Evolutionary conservation across 805 yeast genomes (phyloP), one percentile per base, ranked within the genome.

Genomic region (Millerago galiae): DNA sequence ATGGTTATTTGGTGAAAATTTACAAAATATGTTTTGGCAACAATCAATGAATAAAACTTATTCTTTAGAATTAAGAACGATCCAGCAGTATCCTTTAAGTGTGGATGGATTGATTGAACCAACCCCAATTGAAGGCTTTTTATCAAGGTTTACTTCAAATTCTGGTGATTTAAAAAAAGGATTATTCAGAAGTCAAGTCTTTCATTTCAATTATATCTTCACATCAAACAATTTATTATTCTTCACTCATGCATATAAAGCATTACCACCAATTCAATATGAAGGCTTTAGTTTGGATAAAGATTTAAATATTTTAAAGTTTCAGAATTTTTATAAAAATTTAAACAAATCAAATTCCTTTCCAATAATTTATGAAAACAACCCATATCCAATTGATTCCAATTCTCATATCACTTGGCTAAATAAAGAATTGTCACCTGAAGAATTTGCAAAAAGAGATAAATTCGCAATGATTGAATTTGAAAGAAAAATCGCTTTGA

Each of bases 101-200:
- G 54, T 67, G 2, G 39, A 41, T 7, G 29, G 40, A 9, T 8
- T 68, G 15, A 38, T 49, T 1, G 95, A 83, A 55, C 96, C 96
- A 0, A 40, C 63, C 0, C 81, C 95, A 0, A 60, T 88, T 9
- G 98, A 91, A 62, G 98, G 98, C 0, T 89, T 84, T 56, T 59
- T 90, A 16, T 64, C 75, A 3, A 70, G 81, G 38, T 56, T 82
- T 26, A 71, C 81, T 0, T 70, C 76, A 35, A 67, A 73, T 44
- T 55, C 60, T 6, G 87, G 87, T 0, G 52, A 48, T 53, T 60
- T 50, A 46, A 61, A 55, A 45, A 61, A 40, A 12, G 49, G 56
- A 21, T 38, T 54, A 12, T 44, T 68, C 9, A 54, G 69, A 5
- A 65, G 69, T 27, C 61, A 72, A 28, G 71, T 75, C 42, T 71